Percentiles rank a stretch among this genome's conserved stretches.
Evolutionary conservation across 345 rosid genomes (phyloP).

Genomic region (Populus simonii): DNA sequence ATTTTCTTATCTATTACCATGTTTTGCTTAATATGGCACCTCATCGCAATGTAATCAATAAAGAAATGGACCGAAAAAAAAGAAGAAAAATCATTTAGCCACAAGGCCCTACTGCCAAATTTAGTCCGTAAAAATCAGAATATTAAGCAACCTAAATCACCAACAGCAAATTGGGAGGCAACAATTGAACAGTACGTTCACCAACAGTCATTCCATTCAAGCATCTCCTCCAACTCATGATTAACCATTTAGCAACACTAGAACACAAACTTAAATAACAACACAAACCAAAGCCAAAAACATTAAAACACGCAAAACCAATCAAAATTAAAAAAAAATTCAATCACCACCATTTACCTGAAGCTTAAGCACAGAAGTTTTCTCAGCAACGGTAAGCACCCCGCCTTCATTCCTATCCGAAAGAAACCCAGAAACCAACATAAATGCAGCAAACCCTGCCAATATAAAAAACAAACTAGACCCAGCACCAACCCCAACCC

Average conservation of each 20-base stretch:
- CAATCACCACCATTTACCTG: constrained; percentile 48
- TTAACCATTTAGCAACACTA: background rate
- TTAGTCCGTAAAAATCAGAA: background rate
- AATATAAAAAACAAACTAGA: constrained; percentile 66
- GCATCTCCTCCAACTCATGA: background rate
- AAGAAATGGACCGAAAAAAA: background rate
- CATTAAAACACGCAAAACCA: background rate
- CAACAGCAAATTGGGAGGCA: background rate
- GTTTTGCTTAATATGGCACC: background rate
- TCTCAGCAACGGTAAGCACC: constrained; percentile 61
- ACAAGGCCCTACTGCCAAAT: background rate
- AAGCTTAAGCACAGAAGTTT: constrained; percentile 78
- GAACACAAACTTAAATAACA: background rate
- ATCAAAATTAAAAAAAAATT: background rate
- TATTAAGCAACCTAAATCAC: background rate
- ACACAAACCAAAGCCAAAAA: background rate
- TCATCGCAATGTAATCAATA: background rate
- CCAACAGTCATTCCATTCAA: background rate
- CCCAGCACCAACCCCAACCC: constrained; percentile 75
- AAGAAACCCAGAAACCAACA: constrained; percentile 78
- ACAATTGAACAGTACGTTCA: background rate
- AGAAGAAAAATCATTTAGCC: background rate
- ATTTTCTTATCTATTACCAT: background rate
- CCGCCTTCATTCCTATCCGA: constrained; percentile 65
- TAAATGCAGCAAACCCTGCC: constrained; percentile 74